Conservation (phyloP, 2,329 filamentous ascomycete species). For the Fusarium decemcellulare region DNA sequence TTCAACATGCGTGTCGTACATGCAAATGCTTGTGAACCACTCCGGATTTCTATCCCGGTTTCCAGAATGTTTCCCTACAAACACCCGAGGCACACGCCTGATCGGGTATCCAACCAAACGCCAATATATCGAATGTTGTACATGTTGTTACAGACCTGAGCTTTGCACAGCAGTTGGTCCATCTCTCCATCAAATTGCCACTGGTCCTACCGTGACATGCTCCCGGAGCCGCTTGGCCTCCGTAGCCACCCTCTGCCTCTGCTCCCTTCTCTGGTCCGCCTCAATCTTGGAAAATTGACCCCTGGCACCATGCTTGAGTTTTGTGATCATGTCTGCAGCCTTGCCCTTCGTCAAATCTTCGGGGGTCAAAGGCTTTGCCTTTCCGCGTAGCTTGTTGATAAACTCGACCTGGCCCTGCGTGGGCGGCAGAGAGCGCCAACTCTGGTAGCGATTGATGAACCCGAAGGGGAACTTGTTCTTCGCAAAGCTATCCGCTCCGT, state of each 20-base stretch:
- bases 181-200: conserved; percentile 41
- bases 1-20: conserved; percentile 9
- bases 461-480: conserved; percentile 73
- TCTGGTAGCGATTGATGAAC: conserved; percentile 76
- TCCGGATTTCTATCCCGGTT: conserved; percentile 5
- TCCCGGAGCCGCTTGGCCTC: conserved; percentile 63
- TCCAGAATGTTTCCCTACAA: conserved; percentile 27
- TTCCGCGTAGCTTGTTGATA: conserved; percentile 74
- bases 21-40: neutral
- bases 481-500: conserved; percentile 88
- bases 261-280: conserved; percentile 65
- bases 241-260: conserved; percentile 53
- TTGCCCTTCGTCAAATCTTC: conserved; percentile 81
- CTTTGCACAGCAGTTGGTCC: conserved; percentile 8
- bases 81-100: neutral
- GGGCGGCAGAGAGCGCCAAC: conserved; percentile 80
- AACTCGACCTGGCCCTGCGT: conserved; percentile 76
- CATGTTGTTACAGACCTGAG: conserved; percentile 29
- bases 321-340: conserved; percentile 92
- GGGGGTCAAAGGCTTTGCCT: conserved; percentile 65
- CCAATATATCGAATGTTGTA: conserved; percentile 27
- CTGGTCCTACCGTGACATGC: conserved; percentile 69
- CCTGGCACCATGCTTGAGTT: conserved; percentile 86
- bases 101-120: conserved; percentile 18
- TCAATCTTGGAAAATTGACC: conserved; percentile 71